phyloP scores from a whole-genome alignment of 352 stramenopile species.

The Pythium grandisporangium region DNA sequence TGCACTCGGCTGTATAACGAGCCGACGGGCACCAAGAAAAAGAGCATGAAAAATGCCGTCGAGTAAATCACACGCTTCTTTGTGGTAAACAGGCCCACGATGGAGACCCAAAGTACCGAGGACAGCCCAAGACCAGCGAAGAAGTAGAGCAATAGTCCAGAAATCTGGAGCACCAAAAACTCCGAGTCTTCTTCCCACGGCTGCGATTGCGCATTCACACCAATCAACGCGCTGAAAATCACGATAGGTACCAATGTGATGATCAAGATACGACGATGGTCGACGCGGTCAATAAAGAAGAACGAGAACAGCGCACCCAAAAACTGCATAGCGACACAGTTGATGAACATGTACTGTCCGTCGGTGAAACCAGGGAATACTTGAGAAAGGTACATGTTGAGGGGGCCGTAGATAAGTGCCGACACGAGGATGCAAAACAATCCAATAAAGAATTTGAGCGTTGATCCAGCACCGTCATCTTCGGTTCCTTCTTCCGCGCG shows the following conservation, averaged over 20 bases:
- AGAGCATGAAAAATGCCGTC: conserved; percentile 66
- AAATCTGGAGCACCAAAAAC: conserved; percentile 64
- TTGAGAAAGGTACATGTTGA: conserved; percentile 73
- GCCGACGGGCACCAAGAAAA: conserved; percentile 49
- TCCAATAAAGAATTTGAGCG: conserved; percentile 62
- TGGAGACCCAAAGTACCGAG: conserved; percentile 66
- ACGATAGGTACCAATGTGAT: conserved; percentile 48
- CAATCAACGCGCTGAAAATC: conserved; percentile 33
- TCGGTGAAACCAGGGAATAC: conserved; percentile 46
- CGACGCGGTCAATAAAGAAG: conserved; percentile 78
- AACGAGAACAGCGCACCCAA: conserved; percentile 71
- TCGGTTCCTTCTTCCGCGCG: conserved; percentile 49
- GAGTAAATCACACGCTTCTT: conserved; percentile 48
- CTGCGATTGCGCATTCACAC: conserved; percentile 35
- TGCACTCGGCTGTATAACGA: conserved; percentile 14
- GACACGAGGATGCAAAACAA: conserved; percentile 66
- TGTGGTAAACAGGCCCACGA: conserved; percentile 62
- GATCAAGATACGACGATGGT: conserved; percentile 67
- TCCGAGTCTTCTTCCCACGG: conserved; percentile 41
- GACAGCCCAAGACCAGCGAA: conserved; percentile 67
- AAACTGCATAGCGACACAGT: conserved; percentile 61
- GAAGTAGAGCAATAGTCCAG: conserved; percentile 65
- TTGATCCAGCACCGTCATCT: conserved; percentile 18
- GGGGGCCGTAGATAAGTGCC: conserved; percentile 40
- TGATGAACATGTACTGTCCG: conserved; percentile 73